These are phyloP conservation scores for Ziziphus jujuba DNA, from an alignment of 306 rosid species.

Conservation along the genomic window DNA sequence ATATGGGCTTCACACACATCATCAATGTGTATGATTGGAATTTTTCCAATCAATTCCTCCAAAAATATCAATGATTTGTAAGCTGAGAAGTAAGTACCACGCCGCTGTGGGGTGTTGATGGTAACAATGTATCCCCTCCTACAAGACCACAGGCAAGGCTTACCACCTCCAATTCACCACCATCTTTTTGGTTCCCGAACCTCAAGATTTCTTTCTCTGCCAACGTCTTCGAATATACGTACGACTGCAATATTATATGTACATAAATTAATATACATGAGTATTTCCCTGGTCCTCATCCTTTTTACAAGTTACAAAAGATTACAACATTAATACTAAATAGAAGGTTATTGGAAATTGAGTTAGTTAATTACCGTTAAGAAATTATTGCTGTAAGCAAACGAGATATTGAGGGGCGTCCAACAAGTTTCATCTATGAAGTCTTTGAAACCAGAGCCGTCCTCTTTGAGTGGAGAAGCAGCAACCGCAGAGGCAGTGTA, in stretches of 20 bases:
- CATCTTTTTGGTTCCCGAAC: conserved; percentile 17
- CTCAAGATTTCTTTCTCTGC: conserved; percentile 34
- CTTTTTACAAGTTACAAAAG: too few species aligned
- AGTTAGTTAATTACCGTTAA: conserved; percentile 15
- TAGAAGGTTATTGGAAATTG: neutral
- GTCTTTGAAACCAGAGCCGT: conserved; percentile 33
- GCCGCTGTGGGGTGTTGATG: neutral
- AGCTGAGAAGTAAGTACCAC: conserved; percentile 19
- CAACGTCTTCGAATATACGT: conserved; percentile 26
- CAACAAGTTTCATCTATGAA: conserved; percentile 42
- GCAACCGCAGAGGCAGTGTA: conserved; percentile 34
- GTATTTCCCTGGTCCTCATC: too few species aligned
- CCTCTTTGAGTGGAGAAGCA: conserved; percentile 34
- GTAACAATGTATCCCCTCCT: conserved; percentile 17
- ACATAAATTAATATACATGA: neutral
- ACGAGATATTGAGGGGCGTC: conserved; percentile 32
- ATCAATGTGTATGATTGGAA: conserved; percentile 33
- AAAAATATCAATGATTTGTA: conserved; percentile 14
- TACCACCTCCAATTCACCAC: conserved; percentile 38
- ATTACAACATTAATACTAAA: too few species aligned
- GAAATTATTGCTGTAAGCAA: conserved; percentile 11
- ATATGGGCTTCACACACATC: conserved; percentile 41
- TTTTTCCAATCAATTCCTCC: conserved; percentile 33
- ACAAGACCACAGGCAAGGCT: conserved; percentile 36
- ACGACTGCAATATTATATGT: conserved; percentile 19